phyloP scores from a whole-genome alignment of 1,284 basidiomycete genomes.

The Cerioporus squamosus region DNA sequence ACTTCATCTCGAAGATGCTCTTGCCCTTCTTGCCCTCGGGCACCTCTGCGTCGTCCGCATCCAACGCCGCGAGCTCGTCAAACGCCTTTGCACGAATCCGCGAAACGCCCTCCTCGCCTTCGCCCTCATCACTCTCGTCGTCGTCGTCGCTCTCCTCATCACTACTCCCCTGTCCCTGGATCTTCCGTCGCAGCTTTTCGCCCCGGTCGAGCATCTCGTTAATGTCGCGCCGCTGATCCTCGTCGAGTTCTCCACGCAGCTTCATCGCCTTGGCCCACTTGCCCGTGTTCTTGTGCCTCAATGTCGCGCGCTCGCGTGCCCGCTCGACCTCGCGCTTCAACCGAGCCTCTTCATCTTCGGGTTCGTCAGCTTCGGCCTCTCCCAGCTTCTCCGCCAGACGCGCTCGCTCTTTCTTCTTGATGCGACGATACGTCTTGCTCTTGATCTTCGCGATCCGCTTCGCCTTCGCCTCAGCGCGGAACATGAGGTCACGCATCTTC shows the following conservation, averaged over 20 bases:
- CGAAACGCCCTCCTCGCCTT: constrained; percentile 49
- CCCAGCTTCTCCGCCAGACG: constrained; percentile 58
- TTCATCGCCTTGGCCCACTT: constrained; percentile 81
- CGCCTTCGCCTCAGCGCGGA: constrained; percentile 91
- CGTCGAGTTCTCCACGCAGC: constrained; percentile 63
- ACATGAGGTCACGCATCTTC: constrained; percentile 91
- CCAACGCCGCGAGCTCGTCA: constrained; percentile 67
- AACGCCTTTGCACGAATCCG: constrained; percentile 71
- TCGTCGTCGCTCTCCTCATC: constrained; percentile 53
- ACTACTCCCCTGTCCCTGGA: constrained; percentile 59
- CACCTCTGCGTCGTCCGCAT: constrained; percentile 38
- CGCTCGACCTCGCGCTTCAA: constrained; percentile 79
- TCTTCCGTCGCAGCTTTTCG: constrained; percentile 73
- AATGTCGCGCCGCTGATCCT: constrained; percentile 72
- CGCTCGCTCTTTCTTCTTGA: constrained; percentile 81
- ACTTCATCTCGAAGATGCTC: constrained; percentile 90
- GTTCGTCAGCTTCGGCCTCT: constrained; percentile 48
- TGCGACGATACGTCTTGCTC: constrained; percentile 89
- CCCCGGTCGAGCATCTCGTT: constrained; percentile 80
- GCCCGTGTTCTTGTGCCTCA: constrained; percentile 83
- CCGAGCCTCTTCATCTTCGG: constrained; percentile 60
- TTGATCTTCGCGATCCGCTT: constrained; percentile 96
- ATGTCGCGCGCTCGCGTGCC: constrained; percentile 84
- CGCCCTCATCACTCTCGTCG: constrained; percentile 46
- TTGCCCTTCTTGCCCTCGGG: constrained; percentile 50